phyloP scores from a whole-genome alignment of 768 basidiomycete species.

The Boletus coccyginus region DNA sequence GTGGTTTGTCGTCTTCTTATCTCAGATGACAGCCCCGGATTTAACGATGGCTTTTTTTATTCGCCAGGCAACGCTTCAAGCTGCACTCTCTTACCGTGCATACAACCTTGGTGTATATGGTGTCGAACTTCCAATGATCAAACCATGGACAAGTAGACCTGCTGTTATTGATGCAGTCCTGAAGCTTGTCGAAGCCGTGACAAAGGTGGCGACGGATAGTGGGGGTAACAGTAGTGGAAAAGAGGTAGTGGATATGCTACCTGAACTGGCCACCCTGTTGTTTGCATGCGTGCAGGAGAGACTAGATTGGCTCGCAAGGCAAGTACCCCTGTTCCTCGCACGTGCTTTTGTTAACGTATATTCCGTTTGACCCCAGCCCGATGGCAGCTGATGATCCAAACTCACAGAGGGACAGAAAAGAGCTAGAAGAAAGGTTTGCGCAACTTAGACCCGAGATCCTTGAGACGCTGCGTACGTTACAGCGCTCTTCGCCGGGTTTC shows the following conservation, averaged over 20 bases:
- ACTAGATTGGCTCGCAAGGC: slow-evolving; percentile 68
- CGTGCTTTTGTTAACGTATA: not conserved
- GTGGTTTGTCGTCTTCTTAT: slow-evolving; percentile 46
- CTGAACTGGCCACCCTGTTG: slow-evolving; percentile 59
- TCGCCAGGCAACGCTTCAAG: slow-evolving; percentile 63
- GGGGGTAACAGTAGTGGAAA: slow-evolving; percentile 11
- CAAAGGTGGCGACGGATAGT: slow-evolving; percentile 28
- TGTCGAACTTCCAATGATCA: slow-evolving; percentile 62
- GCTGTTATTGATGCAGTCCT: slow-evolving; percentile 65
- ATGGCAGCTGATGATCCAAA: slow-evolving; percentile 46
- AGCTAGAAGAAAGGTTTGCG: slow-evolving; percentile 64
- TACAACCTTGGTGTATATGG: slow-evolving; percentile 77
- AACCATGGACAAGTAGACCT: slow-evolving; percentile 82
- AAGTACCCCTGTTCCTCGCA: slow-evolving; percentile 1
- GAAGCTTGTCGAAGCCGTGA: slow-evolving; percentile 67
- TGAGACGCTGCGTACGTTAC: slow-evolving; percentile 71
- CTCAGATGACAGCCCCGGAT: not conserved
- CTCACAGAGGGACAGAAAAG: slow-evolving; percentile 52
- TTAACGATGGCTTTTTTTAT: not conserved
- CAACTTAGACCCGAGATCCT: slow-evolving; percentile 74
- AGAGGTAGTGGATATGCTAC: slow-evolving; percentile 54
- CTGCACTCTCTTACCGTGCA: slow-evolving; percentile 72
- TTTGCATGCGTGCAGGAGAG: slow-evolving; percentile 69
- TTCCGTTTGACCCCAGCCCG: slow-evolving; percentile 33
- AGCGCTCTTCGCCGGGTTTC: not conserved